phyloP scores from a whole-genome alignment of 2,329 filamentous ascomycete genomes.

The Zymoseptoria ardabiliae region DNA sequence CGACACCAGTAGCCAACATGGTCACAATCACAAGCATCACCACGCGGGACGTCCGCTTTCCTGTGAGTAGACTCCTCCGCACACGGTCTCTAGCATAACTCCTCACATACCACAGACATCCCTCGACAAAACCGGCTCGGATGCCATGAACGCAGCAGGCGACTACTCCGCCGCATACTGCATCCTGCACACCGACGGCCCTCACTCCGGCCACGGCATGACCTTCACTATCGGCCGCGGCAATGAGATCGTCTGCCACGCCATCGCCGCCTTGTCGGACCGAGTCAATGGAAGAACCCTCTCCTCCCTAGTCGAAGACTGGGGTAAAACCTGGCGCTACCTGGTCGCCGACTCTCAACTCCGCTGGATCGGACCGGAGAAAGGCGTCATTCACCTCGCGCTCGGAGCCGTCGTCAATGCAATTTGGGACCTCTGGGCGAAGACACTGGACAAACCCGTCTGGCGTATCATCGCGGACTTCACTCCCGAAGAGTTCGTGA shows the following conservation, averaged over 20 bases:
- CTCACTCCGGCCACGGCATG: conserved; percentile 70
- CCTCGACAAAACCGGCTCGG: conserved; percentile 89
- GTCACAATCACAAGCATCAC: conserved; percentile 41
- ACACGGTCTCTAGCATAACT: neutral
- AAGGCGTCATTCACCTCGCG: conserved; percentile 88
- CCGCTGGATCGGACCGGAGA: conserved; percentile 90
- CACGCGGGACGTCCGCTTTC: conserved; percentile 45
- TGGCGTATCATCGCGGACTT: conserved; percentile 88
- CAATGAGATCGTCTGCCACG: conserved; percentile 85
- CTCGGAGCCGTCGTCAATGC: conserved; percentile 80
- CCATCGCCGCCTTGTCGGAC: conserved; percentile 70
- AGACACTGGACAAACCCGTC: conserved; percentile 75
- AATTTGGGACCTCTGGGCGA: conserved; percentile 93
- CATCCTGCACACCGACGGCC: conserved; percentile 73
- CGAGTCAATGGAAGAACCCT: conserved; percentile 70
- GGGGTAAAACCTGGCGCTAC: conserved; percentile 84
- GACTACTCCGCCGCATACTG: conserved; percentile 95
- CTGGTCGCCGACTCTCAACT: conserved; percentile 87
- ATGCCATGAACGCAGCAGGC: conserved; percentile 92
- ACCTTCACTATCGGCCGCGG: conserved; percentile 81
- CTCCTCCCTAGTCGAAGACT: conserved; percentile 67
- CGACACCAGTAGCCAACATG: conserved; percentile 25
- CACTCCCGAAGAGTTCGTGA: conserved; percentile 77
- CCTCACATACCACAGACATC: conserved; percentile 52
- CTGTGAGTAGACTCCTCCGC: conserved; percentile 30